Base-by-base conservation (phyloP, 116 monocot genomes). In the Posidonia oceanica region DNA sequence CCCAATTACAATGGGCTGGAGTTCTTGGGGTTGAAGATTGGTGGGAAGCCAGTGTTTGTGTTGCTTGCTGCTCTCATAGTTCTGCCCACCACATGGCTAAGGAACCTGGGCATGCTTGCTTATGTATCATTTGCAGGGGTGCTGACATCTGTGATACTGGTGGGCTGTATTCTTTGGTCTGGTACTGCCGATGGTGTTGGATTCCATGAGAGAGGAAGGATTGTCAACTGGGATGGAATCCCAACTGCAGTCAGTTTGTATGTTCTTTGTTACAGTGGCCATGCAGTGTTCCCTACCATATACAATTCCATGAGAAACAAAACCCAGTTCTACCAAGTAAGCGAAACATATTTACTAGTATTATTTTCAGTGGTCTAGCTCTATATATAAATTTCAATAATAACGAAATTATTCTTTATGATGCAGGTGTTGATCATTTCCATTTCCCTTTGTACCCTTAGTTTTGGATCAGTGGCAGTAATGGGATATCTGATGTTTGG, bases 401-500 rank as follows among this genome's bases (percentile, higher is more conserved):
- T 29, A 29, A 29, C 29, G 29, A 29, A 29, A 29, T 29, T 29
- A 1, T 29, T 29, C 29, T 29, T 29, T 29, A 29, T 29, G 65
- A 65, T 78, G 67, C 77, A 94, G 94, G 80, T 88, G 13, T 71
- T 94, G 67, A 23, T 84, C 12, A 16, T 84, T n/a, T 86, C 82
- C 55, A 91, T 94, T 39, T n/a, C 36, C 4, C 37, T 94, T 14
- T 82, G 83, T 79, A 86, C 88, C 7, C 21, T 91, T 3, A 77
- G 67, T 39, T 88, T 91, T 37, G 83, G 69, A 38, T 36, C 79
- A 16, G 86, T 86, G 94, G 88, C 82, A 3, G 44, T 91, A 7
- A 15, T 84, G 0, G 91, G 94, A 16, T 91, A 94, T 71, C 36
- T 88, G 38, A 94, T 91, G 94, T 94, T 81, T 54, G 94, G 94